These are phyloP conservation scores for Alternaria arborescens DNA, from an alignment of 2,329 filamentous ascomycete species.

Conservation along the genomic window DNA sequence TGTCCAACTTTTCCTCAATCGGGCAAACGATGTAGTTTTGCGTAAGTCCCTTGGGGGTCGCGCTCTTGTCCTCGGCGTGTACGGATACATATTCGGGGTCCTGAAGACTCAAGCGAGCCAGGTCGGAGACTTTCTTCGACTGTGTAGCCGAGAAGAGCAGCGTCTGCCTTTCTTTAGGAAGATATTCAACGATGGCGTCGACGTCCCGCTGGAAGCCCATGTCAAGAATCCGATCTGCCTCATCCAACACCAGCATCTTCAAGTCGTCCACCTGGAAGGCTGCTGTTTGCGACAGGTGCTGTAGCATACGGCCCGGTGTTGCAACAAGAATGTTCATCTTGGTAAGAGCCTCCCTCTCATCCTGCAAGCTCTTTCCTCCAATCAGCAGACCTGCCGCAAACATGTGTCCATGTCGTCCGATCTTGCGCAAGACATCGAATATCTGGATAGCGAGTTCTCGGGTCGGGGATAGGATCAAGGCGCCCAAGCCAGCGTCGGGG, in stretches of 20 bases:
- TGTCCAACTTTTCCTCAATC: constrained; percentile 87
- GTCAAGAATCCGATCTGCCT: constrained; percentile 96
- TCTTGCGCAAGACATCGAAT: constrained; percentile 89
- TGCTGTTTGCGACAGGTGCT: constrained; percentile 94
- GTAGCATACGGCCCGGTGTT: constrained; percentile 92
- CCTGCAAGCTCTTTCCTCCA: constrained; percentile 87
- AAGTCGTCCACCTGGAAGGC: constrained; percentile 89
- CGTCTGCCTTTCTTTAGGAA: constrained; percentile 86
- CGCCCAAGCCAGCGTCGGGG: constrained; percentile 83
- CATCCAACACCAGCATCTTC: constrained; percentile 91
- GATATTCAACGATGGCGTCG: constrained; percentile 90
- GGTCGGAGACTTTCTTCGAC: constrained; percentile 90
- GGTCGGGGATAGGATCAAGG: constrained; percentile 91
- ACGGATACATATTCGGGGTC: constrained; percentile 96
- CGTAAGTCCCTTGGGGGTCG: constrained; percentile 84
- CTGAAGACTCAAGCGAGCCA: constrained; percentile 85
- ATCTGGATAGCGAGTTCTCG: constrained; percentile 96
- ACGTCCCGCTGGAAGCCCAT: constrained; percentile 94
- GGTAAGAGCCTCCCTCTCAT: constrained; percentile 82
- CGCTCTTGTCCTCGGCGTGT: constrained; percentile 79
- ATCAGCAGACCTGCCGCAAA: constrained; percentile 95
- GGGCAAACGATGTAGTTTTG: constrained; percentile 92
- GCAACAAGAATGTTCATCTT: constrained; percentile 98
- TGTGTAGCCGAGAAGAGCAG: constrained; percentile 96
- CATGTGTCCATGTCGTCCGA: constrained; percentile 81